These are phyloP conservation scores for Cladosporium velox DNA, from an alignment of 2,329 filamentous ascomycete species.

Conservation along the genomic window DNA sequence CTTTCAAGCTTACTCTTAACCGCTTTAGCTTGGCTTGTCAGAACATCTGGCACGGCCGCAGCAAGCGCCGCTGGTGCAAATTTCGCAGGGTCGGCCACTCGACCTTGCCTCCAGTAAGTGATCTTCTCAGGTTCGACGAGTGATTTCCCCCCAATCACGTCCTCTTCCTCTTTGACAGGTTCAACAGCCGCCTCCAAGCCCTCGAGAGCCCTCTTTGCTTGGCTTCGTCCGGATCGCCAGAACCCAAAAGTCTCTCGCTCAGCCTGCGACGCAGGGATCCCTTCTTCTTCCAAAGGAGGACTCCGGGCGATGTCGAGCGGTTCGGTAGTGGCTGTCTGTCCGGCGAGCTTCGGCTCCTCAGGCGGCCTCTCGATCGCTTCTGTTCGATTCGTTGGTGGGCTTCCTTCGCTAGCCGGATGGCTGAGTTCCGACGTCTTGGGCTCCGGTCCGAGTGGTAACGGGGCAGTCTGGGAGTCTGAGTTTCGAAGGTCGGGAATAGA, in stretches of 20 bases:
- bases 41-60: background rate
- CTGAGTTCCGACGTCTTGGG: constrained; percentile 13
- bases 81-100: constrained; percentile 11
- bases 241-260: constrained; percentile 14
- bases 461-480: background rate
- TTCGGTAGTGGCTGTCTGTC: background rate
- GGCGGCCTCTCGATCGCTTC: constrained; percentile 8
- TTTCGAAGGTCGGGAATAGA: constrained; percentile 13
- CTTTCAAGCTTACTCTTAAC: no score
- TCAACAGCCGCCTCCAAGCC: background rate
- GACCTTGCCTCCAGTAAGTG: constrained; percentile 9
- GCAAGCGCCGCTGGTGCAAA: background rate
- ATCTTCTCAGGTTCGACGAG: constrained; percentile 6
- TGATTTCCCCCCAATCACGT: background rate
- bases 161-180: background rate
- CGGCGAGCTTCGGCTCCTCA: constrained; percentile 16
- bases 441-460: constrained; percentile 21
- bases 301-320: background rate
- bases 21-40: background rate
- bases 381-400: constrained; percentile 10
- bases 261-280: constrained; percentile 1
- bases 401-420: background rate
- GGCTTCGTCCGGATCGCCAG: constrained; percentile 9
- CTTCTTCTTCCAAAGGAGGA: background rate
- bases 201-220: constrained; percentile 2